Conservation (phyloP, 257 asterid genomes). For the Scutellaria baicalensis region DNA sequence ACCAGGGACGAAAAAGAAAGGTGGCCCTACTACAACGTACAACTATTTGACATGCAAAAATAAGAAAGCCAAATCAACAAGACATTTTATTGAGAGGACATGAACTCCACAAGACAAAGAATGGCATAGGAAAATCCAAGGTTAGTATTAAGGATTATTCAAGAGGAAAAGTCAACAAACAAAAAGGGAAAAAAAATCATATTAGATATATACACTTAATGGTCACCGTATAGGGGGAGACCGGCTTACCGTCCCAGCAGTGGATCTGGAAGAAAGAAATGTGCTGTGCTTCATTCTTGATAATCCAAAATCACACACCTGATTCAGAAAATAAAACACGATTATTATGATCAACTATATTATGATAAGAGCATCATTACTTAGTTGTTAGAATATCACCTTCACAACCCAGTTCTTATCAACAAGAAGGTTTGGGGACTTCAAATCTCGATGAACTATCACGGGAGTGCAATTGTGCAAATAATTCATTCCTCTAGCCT, state of each 20-base stretch:
- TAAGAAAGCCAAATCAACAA: not conserved
- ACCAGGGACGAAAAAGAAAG: not conserved
- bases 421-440: slow-evolving; percentile 96
- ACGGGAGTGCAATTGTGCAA: slow-evolving; percentile 85
- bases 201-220: not conserved
- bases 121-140: not conserved
- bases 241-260: slow-evolving; percentile 93
- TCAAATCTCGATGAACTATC: slow-evolving; percentile 94
- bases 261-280: slow-evolving; percentile 90
- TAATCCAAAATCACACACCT: slow-evolving; percentile 93
- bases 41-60: not conserved
- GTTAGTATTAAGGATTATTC: not conserved
- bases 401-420: slow-evolving; percentile 97
- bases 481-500: slow-evolving; percentile 99
- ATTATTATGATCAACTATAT: slow-evolving; percentile 10
- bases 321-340: slow-evolving; percentile 15
- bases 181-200: too few relatives aligned
- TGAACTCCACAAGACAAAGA: slow-evolving; percentile 7
- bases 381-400: slow-evolving; percentile 39
- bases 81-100: not conserved
- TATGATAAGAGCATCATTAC: slow-evolving; percentile 5
- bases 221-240: not conserved
- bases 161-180: not conserved
- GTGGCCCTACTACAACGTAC: slow-evolving; percentile 5
- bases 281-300: slow-evolving; percentile 94